phyloP scores from a whole-genome alignment of 768 basidiomycete genomes.

The Auricularia cornea region DNA sequence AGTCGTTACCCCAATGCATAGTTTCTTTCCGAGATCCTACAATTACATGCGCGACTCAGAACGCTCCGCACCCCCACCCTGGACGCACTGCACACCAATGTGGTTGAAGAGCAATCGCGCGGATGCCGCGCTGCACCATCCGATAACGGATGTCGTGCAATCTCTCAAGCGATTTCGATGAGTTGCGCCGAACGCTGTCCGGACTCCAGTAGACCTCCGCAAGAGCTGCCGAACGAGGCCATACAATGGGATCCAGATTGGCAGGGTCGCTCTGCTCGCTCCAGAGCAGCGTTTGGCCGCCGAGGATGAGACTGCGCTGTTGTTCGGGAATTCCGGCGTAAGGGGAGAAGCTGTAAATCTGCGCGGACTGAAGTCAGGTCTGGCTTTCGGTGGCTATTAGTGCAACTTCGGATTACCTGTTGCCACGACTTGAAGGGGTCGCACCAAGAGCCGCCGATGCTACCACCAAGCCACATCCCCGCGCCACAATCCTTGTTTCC shows the following conservation, averaged over 20 bases:
- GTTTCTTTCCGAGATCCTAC: too few species aligned
- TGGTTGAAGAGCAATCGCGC: constrained; percentile 27
- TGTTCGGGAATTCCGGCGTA: constrained; percentile 13
- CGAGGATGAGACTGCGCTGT: constrained; percentile 21
- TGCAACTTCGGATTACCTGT: too few species aligned
- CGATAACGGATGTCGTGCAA: constrained; percentile 22
- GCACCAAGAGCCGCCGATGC: constrained; percentile 23
- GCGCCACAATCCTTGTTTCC: constrained; percentile 23
- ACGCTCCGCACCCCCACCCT: constrained; percentile 2
- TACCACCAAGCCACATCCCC: constrained; percentile 37
- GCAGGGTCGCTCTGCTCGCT: constrained; percentile 25
- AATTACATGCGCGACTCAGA: too few species aligned
- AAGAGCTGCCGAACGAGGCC: constrained; percentile 25
- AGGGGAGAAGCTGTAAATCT: constrained; percentile 19
- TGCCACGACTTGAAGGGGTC: constrained; percentile 27
- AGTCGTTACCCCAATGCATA: too few species aligned
- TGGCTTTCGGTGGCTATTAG: too few species aligned
- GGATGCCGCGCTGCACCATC: constrained; percentile 21
- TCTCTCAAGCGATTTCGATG: constrained; percentile 20
- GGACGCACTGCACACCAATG: constrained; percentile 32
- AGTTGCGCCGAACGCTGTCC: constrained; percentile 8
- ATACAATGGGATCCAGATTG: constrained; percentile 25
- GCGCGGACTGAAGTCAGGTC: too few species aligned
- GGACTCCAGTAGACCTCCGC: constrained; percentile 31
- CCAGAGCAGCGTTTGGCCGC: constrained; percentile 25